Conservation (phyloP, 345 rosid species). For the Gossypium longicalyx region DNA sequence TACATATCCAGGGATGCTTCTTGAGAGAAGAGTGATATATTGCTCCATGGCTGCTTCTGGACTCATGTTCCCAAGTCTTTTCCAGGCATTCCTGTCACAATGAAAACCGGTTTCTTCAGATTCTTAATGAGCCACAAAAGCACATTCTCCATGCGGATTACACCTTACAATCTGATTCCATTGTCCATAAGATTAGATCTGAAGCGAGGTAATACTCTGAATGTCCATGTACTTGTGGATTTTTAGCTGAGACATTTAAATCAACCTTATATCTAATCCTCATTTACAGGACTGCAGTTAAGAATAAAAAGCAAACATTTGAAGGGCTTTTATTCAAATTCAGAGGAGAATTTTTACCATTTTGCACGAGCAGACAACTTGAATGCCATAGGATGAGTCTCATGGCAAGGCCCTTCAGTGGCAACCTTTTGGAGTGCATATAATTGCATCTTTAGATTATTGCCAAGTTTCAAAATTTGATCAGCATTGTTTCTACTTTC, state of each 20-base stretch:
- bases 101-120: not conserved
- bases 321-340: not conserved
- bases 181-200: too few species aligned
- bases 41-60: conserved; percentile 52
- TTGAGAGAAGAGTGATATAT: conserved; percentile 37
- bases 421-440: conserved; percentile 55
- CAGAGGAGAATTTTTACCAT: conserved; percentile 26
- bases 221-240: too few species aligned
- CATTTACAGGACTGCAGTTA: too few species aligned
- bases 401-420: conserved; percentile 47
- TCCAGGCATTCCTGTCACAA: conserved; percentile 48
- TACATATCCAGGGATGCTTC: conserved; percentile 33
- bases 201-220: too few species aligned
- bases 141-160: too few species aligned
- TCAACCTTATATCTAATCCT: too few species aligned
- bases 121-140: not conserved
- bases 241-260: too few species aligned
- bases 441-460: conserved; percentile 29
- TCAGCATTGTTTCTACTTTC: conserved; percentile 27
- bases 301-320: too few species aligned
- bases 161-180: too few species aligned
- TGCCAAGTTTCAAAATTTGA: conserved; percentile 17
- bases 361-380: conserved; percentile 50
- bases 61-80: conserved; percentile 37
- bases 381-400: conserved; percentile 39